Evolutionary conservation across 192 early-diverging fungal genomes (phyloP), one percentile per base, ranked within the genome.

Genomic region (Pilobolus umbonatus): DNA sequence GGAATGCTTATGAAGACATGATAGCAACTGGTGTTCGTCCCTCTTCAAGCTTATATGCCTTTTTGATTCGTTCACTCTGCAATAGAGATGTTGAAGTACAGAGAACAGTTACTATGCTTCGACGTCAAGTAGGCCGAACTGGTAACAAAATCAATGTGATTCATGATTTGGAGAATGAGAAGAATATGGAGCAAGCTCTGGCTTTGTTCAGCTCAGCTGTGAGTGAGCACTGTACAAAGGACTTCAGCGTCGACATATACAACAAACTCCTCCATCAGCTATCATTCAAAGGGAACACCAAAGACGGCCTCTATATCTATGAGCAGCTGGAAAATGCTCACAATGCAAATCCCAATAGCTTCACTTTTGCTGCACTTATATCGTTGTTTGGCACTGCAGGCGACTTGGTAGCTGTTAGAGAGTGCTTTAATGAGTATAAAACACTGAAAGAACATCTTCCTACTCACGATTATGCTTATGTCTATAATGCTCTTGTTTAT

Each of bases 291-390:
- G 65, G 60, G 4, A 67, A 68, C 26, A 67, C 55, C 0, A 15
- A 55, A 11, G 65, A 63, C 31, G 71, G 61, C 3, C 43, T 73
- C 3, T 68, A 56, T 36, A 65, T 73, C 7, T 67, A 63, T 55
- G 61, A 67, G 4, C 65, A 73, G 4, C 25, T 73, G 11, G 65
- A 73, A 31, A 39, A 43, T 44, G 61, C 55, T 17, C 43, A 32
- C 21, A 64, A 58, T 17, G 36, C 45, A 38, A 66, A 59, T 58
- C 75, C 79, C n/a, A 79, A 80, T 55, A 61, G 75, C 19, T 64
- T 58, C 17, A 83, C 81, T 4, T 83, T 78, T 65, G 76, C 71
- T n/a, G 70, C 75, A 1, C 56, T 83, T 28, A 77, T 83, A 55
- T 67, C 75, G 2, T 29, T 73, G 19, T 73, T 63, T 61, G 71